Base-by-base conservation (phyloP, 768 basidiomycete genomes). In the Termitomyces sp. region DNA sequence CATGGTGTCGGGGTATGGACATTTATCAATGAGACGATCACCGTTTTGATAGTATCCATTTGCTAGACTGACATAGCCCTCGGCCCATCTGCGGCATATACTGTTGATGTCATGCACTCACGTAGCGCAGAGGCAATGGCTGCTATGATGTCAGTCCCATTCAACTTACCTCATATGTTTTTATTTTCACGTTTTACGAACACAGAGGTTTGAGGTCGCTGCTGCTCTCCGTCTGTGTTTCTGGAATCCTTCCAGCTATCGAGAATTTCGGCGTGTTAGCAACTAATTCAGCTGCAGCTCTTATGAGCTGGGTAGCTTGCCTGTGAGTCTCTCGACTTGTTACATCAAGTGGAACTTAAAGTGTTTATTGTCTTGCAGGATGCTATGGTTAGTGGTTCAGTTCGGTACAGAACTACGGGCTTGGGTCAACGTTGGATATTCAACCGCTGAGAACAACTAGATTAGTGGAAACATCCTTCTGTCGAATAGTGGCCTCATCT, bases 61-160 rank as follows among this genome's bases (percentile, higher is more conserved):
- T 40, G 4, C 32, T 44, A 87, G 86, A 77, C 83, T 17, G 81
- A 87, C 61, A 63, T 82, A 45, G 78, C 81, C 11, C 70, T 87
- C 38, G 77, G 78, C 8, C 85, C 86, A 0, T 72, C 73, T 17
- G 74, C 80, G 10, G 75, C 86, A 5, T 88, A 87, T 59, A 68
- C 71, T 29, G 78, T 88, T 5, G 88, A 89, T 59, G 68, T 87
- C 12, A 60, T 89, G 68, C 85, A 82, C 35, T 65, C 73, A 27
- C 75, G 77, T 21, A 87, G 87, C 59, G 84, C 87, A 3, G 86
- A 89, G 63, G 74, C 77, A n/a, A 75, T 79, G 68, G 86, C 84
- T 3, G 85, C 81, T 0, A 73, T 71, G 53, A 71, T 69, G 87
- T 87, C 53, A 31, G 81, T 74, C 44, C 12, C 23, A 4, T 53